Base-by-base conservation (phyloP, 2,329 filamentous ascomycete species). In the Ophiocordyceps camponoti-rufipedis region DNA sequence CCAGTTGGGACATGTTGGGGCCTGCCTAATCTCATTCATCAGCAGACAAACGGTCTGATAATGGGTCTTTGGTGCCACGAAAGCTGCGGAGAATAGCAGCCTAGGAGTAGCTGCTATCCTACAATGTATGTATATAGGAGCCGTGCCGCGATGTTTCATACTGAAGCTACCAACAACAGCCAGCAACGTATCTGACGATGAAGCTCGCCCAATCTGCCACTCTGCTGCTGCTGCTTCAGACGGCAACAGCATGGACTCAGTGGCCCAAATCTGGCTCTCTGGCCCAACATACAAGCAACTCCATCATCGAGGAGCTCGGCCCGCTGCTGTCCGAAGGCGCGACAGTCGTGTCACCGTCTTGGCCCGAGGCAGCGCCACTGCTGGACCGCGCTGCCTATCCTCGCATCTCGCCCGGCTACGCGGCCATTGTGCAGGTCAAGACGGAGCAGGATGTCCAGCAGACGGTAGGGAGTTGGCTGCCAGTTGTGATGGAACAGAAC, bases 361-460 rank as follows among this genome's bases (percentile, higher is more conserved):
- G 38, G 38, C 4, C 44, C 16, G 38, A n/a, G 2, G 44, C 44
- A 4, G 44, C 19, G n/a, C 38, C 38, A 9, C 28, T 45, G 28
- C 44, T 45, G n/a, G 11, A 19, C 9, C 38, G 44, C 2, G 29
- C 12, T 10, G 38, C 44, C 28, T 18, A 10, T 19, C 44, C 44
- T 31, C 44, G 44, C 28, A 41, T 45, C 28, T 41, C 44, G 3
- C 44, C 44, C 2, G 38, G 18, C 4, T 45, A 32, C 11, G n/a
- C 14, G 13, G 44, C 44, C 28, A 41, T 45, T 28, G 44, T 45
- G 19, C 38, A 45, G 16, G 44, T n/a, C 4, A 39, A 28, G 4
- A 45, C 38, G 4, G 44, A 45, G 19, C 1, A n/a, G 7, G 44
- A 45, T 31, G 44, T 45, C n/a, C 44, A 45, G 28, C n/a, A 41